Conservation (phyloP, 1,139 yeast species). For the Spathaspora sp. region DNA sequence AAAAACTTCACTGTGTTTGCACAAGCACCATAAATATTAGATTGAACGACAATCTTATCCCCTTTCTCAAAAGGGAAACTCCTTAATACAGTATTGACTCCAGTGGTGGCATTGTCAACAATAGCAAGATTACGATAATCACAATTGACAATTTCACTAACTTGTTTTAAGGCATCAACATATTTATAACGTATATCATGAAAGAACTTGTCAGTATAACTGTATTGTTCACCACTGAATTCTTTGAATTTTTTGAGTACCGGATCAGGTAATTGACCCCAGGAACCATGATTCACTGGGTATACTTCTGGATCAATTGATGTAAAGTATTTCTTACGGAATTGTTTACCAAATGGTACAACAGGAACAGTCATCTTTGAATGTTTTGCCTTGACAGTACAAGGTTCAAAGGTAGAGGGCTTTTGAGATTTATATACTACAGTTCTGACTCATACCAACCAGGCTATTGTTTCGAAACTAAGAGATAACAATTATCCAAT, state of each 20-base stretch:
- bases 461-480: no score
- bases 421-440: no score
- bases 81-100: constrained; percentile 58
- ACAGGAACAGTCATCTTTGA: constrained; percentile 11
- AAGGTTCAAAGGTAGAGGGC: no score
- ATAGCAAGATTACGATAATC: constrained; percentile 48
- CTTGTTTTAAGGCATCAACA: constrained; percentile 27
- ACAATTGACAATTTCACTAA: constrained; percentile 43
- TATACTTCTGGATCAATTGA: constrained; percentile 31
- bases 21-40: constrained; percentile 59
- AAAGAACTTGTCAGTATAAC: constrained; percentile 44
- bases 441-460: no score
- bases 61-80: constrained; percentile 53
- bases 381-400: no score
- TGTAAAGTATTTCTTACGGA: constrained; percentile 48
- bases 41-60: constrained; percentile 52
- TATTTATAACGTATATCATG: constrained; percentile 23
- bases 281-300: constrained; percentile 58
- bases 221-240: constrained; percentile 25
- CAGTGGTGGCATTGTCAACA: constrained; percentile 61
- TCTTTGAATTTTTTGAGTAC: constrained; percentile 29
- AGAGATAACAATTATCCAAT: no score
- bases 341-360: constrained; percentile 48
- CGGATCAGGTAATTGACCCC: constrained; percentile 47
- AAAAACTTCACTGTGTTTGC: constrained; percentile 52